These are phyloP conservation scores for Podaxis sp. DNA, from an alignment of 768 basidiomycete species.

Conservation along the genomic window DNA sequence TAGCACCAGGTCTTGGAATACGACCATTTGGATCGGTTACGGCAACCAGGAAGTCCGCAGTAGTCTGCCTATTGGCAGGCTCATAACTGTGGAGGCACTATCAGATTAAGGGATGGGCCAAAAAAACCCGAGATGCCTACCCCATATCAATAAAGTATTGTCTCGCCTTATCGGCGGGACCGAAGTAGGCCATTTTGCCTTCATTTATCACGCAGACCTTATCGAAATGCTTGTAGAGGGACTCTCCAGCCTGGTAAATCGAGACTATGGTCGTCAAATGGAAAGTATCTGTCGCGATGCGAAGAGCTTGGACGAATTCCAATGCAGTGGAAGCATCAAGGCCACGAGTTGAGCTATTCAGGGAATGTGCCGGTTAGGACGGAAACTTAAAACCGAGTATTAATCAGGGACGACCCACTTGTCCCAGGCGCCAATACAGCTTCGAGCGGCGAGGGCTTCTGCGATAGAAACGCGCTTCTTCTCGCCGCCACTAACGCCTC, in stretches of 20 bases:
- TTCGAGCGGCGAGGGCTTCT: slow-evolving; percentile 58
- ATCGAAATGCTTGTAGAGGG: slow-evolving; percentile 65
- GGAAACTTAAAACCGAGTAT: background rate
- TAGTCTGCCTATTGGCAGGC: slow-evolving; percentile 63
- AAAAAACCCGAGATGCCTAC: background rate
- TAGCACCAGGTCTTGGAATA: slow-evolving; percentile 40
- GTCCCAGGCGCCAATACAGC: slow-evolving; percentile 63
- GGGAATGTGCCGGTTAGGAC: background rate
- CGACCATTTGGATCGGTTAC: slow-evolving; percentile 64
- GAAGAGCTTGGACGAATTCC: slow-evolving; percentile 67
- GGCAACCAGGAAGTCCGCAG: slow-evolving; percentile 60
- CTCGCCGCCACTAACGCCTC: slow-evolving; percentile 74
- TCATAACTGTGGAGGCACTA: slow-evolving; percentile 35
- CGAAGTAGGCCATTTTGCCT: slow-evolving; percentile 74
- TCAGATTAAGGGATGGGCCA: background rate
- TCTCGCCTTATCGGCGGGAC: slow-evolving; percentile 59
- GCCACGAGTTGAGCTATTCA: slow-evolving; percentile 58
- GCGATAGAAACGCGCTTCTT: slow-evolving; percentile 80
- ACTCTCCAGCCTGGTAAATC: slow-evolving; percentile 82
- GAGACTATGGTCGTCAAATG: slow-evolving; percentile 68
- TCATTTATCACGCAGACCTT: slow-evolving; percentile 80
- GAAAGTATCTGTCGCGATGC: slow-evolving; percentile 58
- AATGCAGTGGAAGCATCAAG: slow-evolving; percentile 70
- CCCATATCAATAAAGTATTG: slow-evolving; percentile 71
- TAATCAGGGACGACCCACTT: slow-evolving; percentile 37